These are phyloP conservation scores for Pythium diclinum DNA, from an alignment of 352 stramenopile genomes.

Conservation along the genomic window DNA sequence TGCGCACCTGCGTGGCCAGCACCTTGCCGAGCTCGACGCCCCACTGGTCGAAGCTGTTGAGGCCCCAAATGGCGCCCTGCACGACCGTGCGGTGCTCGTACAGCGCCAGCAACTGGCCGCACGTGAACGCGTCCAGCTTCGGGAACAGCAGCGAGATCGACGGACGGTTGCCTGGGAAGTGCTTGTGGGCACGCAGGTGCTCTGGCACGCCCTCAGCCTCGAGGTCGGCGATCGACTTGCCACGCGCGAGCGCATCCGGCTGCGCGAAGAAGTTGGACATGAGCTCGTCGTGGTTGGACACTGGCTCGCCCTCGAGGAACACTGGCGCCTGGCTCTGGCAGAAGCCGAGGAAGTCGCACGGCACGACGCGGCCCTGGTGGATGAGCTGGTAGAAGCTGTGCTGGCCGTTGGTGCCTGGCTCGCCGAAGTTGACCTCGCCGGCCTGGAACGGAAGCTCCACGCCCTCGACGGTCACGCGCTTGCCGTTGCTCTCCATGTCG, in stretches of 20 bases:
- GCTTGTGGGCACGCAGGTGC: conserved; percentile 93
- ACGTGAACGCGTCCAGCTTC: conserved; percentile 93
- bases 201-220: conserved; percentile 91
- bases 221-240: conserved; percentile 95
- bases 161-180: conserved; percentile 96
- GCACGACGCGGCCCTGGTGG: conserved; percentile 96
- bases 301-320: conserved; percentile 64
- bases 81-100: conserved; percentile 98
- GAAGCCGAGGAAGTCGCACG: conserved; percentile 99
- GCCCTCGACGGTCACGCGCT: conserved; percentile 95
- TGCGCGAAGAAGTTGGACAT: conserved; percentile 99
- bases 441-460: conserved; percentile 91
- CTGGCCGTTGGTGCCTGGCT: conserved; percentile 97
- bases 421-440: conserved; percentile 97
- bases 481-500: conserved; percentile 99
- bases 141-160: conserved; percentile 96
- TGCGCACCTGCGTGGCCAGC: conserved; percentile 94
- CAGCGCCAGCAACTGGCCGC: conserved; percentile 95
- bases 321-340: conserved; percentile 92
- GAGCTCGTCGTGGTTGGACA: conserved; percentile 99
- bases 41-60: conserved; percentile 99
- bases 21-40: conserved; percentile 98
- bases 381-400: conserved; percentile 99
- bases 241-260: conserved; percentile 95
- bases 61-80: conserved; percentile 98